These are phyloP conservation scores for Venturiaceae sp. DNA, from an alignment of 2,329 filamentous ascomycete genomes.

Conservation along the genomic window DNA sequence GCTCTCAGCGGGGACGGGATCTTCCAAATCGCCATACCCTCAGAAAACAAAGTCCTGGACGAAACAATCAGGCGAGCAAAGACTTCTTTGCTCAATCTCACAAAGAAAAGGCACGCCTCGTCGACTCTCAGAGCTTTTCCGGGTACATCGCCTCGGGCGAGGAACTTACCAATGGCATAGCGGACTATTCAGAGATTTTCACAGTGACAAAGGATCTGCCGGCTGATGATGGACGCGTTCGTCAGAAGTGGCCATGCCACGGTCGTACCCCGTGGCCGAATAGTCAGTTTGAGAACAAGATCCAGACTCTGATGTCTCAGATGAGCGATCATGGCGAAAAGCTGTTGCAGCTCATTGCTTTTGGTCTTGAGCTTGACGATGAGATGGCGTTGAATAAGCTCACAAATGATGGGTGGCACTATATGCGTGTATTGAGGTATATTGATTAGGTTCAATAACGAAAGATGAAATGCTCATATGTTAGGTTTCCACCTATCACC, in stretches of 20 bases:
- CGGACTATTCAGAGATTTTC: conserved; percentile 44
- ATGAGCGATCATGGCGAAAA: conserved; percentile 34
- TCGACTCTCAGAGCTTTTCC: conserved; percentile 36
- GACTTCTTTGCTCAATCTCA: conserved; percentile 29
- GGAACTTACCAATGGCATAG: conserved; percentile 29
- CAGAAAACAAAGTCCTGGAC: conserved; percentile 26
- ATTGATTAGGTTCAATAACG: not conserved
- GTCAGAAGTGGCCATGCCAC: conserved; percentile 38
- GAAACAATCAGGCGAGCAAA: conserved; percentile 27
- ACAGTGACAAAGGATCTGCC: conserved; percentile 41
- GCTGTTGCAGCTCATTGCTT: conserved; percentile 36
- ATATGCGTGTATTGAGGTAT: conserved; percentile 32
- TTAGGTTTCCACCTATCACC: conserved; percentile 26
- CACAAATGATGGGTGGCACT: conserved; percentile 42
- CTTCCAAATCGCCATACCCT: conserved; percentile 33
- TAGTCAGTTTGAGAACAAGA: conserved; percentile 27
- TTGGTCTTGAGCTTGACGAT: conserved; percentile 31
- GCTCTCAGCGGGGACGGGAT: conserved; percentile 38
- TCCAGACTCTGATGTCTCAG: conserved; percentile 32
- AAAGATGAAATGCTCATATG: not conserved
- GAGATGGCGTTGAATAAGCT: conserved; percentile 30
- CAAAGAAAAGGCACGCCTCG: conserved; percentile 30
- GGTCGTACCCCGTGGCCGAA: conserved; percentile 41
- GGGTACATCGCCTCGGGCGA: conserved; percentile 43
- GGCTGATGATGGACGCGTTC: conserved; percentile 28